Percentiles rank a stretch among this genome's conserved stretches.
Evolutionary conservation across 1,284 basidiomycete species (phyloP).

Genomic region (Marasmius oreades): DNA sequence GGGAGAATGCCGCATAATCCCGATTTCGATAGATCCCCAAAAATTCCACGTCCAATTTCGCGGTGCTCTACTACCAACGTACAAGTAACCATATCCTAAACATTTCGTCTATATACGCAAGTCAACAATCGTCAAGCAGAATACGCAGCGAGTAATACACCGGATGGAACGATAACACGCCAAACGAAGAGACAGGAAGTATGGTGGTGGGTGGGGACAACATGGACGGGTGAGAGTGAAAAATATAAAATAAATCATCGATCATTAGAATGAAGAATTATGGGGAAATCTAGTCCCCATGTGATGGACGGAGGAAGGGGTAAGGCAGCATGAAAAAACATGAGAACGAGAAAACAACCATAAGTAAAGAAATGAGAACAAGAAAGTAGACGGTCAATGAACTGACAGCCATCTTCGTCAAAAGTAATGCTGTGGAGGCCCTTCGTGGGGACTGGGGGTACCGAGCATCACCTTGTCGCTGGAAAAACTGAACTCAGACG

Average conservation of each 20-base stretch:
- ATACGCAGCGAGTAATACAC: not conserved
- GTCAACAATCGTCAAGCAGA: not conserved
- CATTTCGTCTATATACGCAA: not conserved
- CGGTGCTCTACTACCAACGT: too few relatives aligned
- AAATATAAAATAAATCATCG: not conserved
- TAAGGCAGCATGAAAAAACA: not conserved
- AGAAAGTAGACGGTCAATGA: not conserved
- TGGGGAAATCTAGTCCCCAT: not conserved
- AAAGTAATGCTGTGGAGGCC: not conserved
- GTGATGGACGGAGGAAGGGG: not conserved
- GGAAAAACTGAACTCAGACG: not conserved
- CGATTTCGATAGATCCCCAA: too few relatives aligned
- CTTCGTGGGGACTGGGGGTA: not conserved
- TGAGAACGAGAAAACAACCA: not conserved
- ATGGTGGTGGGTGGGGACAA: not conserved
- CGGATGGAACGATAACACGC: not conserved
- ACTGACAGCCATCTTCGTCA: not conserved
- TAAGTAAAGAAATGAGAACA: not conserved
- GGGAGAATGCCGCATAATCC: too few relatives aligned
- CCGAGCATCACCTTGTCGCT: not conserved
- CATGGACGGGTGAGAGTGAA: not conserved
- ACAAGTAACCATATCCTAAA: not conserved
- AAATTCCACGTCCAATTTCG: too few relatives aligned
- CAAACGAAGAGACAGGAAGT: not conserved
- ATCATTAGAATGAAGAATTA: not conserved